Evolutionary conservation across 164 flowering plant species (phyloP).

Genomic region (Annona squamosa): DNA sequence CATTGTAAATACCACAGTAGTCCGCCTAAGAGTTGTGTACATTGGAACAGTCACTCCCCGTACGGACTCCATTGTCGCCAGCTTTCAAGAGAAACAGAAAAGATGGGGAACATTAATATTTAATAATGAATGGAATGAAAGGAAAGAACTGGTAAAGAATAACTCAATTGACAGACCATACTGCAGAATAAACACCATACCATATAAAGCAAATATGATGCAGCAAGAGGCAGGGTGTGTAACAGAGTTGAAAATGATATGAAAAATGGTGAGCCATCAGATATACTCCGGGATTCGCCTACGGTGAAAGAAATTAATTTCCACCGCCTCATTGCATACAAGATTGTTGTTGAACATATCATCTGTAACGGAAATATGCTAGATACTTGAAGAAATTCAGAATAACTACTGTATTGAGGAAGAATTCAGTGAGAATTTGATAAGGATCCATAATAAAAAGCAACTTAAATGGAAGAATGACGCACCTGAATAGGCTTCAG

Average conservation of each 20-base stretch:
- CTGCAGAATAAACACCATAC: constrained; percentile 29
- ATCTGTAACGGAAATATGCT: constrained; percentile 27
- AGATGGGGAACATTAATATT: background rate
- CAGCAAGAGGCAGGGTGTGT: constrained; percentile 59
- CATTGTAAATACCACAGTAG: constrained; percentile 84
- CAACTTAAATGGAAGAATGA: background rate
- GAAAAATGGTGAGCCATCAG: constrained; percentile 25
- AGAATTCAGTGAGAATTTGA: background rate
- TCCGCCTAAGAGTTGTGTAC: constrained; percentile 89
- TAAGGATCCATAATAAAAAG: background rate
- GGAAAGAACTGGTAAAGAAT: background rate
- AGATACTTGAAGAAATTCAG: background rate
- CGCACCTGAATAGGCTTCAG: background rate
- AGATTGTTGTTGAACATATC: constrained; percentile 49
- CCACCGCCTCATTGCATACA: constrained; percentile 56
- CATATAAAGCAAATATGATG: constrained; percentile 73
- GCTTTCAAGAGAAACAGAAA: constrained; percentile 27
- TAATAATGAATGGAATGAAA: background rate
- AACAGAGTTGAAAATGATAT: constrained; percentile 49
- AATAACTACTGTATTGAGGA: background rate
- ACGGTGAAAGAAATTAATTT: constrained; percentile 51
- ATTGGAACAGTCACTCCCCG: constrained; percentile 83
- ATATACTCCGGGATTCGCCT: constrained; percentile 26
- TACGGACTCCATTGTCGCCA: constrained; percentile 79
- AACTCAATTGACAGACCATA: background rate